Conservation (phyloP, 2,329 filamentous ascomycete species). For the Trichoderma lentiforme region DNA sequence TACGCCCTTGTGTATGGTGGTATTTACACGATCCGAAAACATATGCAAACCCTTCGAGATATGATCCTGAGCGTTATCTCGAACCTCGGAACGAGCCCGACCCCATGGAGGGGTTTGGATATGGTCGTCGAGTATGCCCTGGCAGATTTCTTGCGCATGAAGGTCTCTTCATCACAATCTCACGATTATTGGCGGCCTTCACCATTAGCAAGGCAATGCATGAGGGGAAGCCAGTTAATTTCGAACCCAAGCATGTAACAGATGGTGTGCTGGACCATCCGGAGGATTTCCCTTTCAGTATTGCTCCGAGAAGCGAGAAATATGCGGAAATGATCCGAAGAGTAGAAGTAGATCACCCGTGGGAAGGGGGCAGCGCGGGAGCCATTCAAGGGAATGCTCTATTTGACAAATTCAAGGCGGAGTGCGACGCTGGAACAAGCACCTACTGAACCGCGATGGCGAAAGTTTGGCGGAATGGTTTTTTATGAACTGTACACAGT, state of each 20-base stretch:
- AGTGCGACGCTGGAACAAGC: accelerated
- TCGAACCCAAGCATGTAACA: background rate
- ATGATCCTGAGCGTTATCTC: constrained; percentile 30
- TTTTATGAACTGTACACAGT: too few species aligned
- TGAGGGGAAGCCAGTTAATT: background rate
- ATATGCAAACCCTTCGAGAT: constrained; percentile 41
- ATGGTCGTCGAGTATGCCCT: constrained; percentile 12
- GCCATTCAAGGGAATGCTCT: background rate
- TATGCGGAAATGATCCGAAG: background rate
- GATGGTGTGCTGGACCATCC: background rate
- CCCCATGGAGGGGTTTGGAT: background rate
- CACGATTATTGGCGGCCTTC: background rate
- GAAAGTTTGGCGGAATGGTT: background rate
- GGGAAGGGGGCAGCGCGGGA: background rate
- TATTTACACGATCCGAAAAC: background rate
- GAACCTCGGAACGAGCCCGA: constrained; percentile 22
- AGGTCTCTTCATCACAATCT: background rate
- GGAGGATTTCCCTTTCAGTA: background rate
- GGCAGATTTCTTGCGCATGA: background rate
- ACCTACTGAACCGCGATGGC: background rate
- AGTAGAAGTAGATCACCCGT: constrained; percentile 3
- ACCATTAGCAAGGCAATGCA: background rate
- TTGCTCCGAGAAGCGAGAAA: background rate
- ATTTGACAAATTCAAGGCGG: background rate
- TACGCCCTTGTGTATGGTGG: background rate